These are phyloP conservation scores for Asterophora lycoperdoides DNA, from an alignment of 768 basidiomycete species.

Conservation along the genomic window DNA sequence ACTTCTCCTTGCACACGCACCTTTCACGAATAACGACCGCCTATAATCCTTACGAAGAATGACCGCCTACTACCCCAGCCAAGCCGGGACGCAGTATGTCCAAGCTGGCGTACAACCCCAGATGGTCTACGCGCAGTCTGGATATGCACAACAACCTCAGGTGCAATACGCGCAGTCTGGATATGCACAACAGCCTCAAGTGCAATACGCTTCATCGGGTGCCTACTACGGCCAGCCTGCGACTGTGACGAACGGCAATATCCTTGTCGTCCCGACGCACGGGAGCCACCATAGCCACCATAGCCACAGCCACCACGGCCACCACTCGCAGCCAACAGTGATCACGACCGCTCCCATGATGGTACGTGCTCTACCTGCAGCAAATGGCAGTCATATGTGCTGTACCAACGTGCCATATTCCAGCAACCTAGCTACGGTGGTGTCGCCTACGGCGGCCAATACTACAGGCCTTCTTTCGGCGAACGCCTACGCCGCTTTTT, in stretches of 20 bases:
- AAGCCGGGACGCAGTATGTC: slow-evolving; percentile 24
- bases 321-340: slow-evolving; percentile 12
- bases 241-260: background rate
- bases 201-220: slow-evolving; percentile 9
- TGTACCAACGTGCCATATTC: background rate
- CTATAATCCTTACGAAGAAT: slow-evolving; percentile 8
- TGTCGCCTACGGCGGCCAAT: slow-evolving; percentile 16
- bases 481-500: slow-evolving; percentile 52
- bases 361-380: slow-evolving; percentile 16
- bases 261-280: slow-evolving; percentile 15
- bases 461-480: slow-evolving; percentile 32
- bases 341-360: slow-evolving; percentile 25
- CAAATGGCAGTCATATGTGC: no score
- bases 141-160: no score
- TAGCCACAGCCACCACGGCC: slow-evolving; percentile 17
- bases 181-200: background rate
- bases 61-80: slow-evolving; percentile 37
- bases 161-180: no score
- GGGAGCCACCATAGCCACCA: slow-evolving; percentile 21
- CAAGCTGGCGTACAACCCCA: background rate
- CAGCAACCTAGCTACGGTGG: slow-evolving; percentile 29
- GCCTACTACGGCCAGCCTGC: slow-evolving; percentile 14
- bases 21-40: slow-evolving; percentile 9
- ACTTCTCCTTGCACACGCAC: background rate
- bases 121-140: no score